These are phyloP conservation scores for Plectosphaerella sp. DNA, from an alignment of 2,329 filamentous ascomycete species.

Conservation along the genomic window DNA sequence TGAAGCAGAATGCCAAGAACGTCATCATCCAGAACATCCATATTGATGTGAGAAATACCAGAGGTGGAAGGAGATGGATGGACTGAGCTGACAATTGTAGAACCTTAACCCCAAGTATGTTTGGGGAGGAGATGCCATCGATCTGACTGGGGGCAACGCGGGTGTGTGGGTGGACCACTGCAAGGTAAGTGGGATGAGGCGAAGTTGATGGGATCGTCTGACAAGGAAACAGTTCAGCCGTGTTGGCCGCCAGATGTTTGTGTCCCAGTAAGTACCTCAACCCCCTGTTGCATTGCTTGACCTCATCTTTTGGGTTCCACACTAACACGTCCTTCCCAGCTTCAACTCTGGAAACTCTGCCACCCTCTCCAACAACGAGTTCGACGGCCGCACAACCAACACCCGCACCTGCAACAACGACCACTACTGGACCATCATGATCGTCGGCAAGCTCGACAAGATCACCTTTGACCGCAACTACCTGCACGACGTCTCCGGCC, in stretches of 20 bases:
- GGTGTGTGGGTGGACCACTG: constrained; percentile 30
- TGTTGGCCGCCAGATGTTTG: constrained; percentile 38
- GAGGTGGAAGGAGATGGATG: no score
- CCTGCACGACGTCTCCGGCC: constrained; percentile 37
- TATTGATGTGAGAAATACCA: neutral
- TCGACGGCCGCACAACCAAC: constrained; percentile 36
- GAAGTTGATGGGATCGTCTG: neutral
- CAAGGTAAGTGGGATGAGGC: constrained; percentile 17
- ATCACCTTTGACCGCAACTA: constrained; percentile 40
- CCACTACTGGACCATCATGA: constrained; percentile 41
- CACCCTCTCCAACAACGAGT: constrained; percentile 41
- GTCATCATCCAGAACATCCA: constrained; percentile 38
- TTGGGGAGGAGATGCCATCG: constrained; percentile 31
- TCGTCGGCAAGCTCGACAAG: constrained; percentile 31
- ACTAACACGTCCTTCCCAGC: neutral
- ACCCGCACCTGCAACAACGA: constrained; percentile 38
- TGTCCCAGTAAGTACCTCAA: constrained; percentile 15
- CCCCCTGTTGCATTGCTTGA: constrained; percentile 21
- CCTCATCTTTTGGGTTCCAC: constrained; percentile 11
- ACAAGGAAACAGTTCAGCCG: constrained; percentile 18
- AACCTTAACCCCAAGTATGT: constrained; percentile 36
- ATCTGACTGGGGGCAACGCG: constrained; percentile 21
- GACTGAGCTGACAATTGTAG: constrained; percentile 12
- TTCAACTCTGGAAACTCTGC: constrained; percentile 20
- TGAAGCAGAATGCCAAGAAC: constrained; percentile 26